A percentile compares a stretch with the other conserved stretches of the same genome.
phyloP scores from a whole-genome alignment of 768 basidiomycete species.

The Pisolithus albus region DNA sequence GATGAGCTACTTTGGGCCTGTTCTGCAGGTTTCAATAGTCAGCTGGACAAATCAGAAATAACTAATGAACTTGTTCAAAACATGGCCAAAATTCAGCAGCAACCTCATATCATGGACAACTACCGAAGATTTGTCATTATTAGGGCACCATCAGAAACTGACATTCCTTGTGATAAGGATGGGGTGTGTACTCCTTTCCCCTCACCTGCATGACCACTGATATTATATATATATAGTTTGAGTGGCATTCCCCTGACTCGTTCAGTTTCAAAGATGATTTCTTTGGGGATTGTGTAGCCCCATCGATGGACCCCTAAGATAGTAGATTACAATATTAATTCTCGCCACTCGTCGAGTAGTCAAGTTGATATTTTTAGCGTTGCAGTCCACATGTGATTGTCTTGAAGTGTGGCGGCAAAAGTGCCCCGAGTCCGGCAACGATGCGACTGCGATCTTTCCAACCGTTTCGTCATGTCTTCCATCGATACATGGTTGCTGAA shows the following conservation, averaged over 20 bases:
- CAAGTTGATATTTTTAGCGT: not conserved
- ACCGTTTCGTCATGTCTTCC: constrained; percentile 15
- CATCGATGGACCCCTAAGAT: not conserved
- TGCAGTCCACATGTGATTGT: too few species aligned
- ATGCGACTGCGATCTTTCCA: too few species aligned
- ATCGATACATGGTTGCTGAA: constrained; percentile 32
- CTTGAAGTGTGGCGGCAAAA: too few species aligned
- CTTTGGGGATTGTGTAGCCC: constrained; percentile 27
- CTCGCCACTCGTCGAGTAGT: not conserved
- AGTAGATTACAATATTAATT: not conserved
- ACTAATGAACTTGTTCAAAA: constrained; percentile 44
- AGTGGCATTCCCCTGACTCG: constrained; percentile 39
- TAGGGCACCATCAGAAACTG: constrained; percentile 29
- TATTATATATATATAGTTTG: constrained; percentile 37
- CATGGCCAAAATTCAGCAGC: constrained; percentile 48
- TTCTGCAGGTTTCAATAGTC: constrained; percentile 18
- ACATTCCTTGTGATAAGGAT: constrained; percentile 22
- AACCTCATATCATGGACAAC: constrained; percentile 53
- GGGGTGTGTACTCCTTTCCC: constrained; percentile 39
- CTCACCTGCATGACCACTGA: constrained; percentile 1
- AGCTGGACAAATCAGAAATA: constrained; percentile 29
- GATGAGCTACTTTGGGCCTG: constrained; percentile 37
- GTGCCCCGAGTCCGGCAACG: too few species aligned
- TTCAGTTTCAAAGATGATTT: constrained; percentile 61
- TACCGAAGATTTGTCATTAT: constrained; percentile 66